These are phyloP conservation scores for Choiromyces venosus DNA, from an alignment of 495 filamentous ascomycete species.

Conservation along the genomic window DNA sequence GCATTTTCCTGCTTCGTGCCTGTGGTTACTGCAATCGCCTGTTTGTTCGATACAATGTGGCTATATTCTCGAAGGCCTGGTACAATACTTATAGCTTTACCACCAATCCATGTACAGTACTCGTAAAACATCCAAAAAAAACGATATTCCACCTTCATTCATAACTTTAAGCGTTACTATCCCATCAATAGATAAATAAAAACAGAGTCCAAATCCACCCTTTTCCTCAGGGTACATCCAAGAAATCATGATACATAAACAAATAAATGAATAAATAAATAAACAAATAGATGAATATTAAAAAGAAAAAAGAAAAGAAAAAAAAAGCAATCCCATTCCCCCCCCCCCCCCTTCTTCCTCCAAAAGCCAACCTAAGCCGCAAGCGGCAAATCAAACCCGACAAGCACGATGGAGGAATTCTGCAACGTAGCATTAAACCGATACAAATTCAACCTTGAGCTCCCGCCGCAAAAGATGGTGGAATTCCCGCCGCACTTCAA, in stretches of 20 bases:
- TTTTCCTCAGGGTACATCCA: neutral
- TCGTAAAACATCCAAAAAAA: too few relatives aligned
- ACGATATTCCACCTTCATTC: neutral
- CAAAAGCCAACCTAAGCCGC: neutral
- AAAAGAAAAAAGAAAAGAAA: neutral
- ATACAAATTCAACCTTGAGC: conserved; percentile 14
- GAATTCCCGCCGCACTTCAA: conserved; percentile 12
- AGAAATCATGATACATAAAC: neutral
- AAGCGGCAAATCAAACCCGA: neutral
- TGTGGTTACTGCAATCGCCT: too few relatives aligned
- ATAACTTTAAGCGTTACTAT: neutral
- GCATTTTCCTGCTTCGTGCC: too few relatives aligned
- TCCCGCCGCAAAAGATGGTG: conserved; percentile 9
- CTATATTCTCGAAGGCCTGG: too few relatives aligned
- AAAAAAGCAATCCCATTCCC: neutral
- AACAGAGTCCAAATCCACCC: neutral
- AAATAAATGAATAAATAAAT: neutral
- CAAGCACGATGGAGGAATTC: conserved; percentile 5
- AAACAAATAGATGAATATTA: neutral
- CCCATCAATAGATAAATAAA: neutral
- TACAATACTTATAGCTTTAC: neutral
- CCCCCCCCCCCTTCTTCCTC: too few relatives aligned
- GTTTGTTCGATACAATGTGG: too few relatives aligned
- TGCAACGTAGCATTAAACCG: conserved; percentile 9
- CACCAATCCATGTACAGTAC: neutral